Evolutionary conservation across 768 basidiomycete species (phyloP).

Genomic region (Naganishia vishniacii): DNA sequence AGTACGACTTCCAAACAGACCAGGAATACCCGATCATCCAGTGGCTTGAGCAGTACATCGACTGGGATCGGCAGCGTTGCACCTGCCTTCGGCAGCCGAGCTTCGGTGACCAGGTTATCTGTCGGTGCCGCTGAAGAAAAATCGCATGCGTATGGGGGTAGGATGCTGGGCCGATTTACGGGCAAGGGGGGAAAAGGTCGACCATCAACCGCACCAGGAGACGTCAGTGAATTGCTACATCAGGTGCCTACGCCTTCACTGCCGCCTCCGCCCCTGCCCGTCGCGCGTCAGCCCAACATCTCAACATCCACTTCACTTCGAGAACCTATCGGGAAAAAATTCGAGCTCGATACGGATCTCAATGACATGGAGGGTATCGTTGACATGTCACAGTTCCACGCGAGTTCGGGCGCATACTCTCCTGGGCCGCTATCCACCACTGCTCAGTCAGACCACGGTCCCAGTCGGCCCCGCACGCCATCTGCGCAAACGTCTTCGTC

Average conservation of each 20-base stretch:
- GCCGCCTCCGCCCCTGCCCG: neutral
- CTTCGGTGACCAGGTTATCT: slow-evolving; percentile 20
- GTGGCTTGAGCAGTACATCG: slow-evolving; percentile 19
- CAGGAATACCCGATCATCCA: slow-evolving; percentile 24
- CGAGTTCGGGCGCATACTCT: slow-evolving; percentile 1
- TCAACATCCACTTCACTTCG: neutral
- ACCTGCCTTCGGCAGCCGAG: neutral
- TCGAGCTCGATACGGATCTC: slow-evolving; percentile 63
- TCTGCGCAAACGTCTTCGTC: neutral
- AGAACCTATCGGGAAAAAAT: slow-evolving; percentile 38
- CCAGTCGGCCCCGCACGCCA: neutral
- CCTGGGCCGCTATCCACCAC: neutral
- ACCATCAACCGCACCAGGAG: slow-evolving; percentile 11
- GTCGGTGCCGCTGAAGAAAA: slow-evolving; percentile 3
- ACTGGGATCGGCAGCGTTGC: slow-evolving; percentile 33
- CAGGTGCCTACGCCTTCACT: neutral
- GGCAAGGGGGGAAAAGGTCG: slow-evolving; percentile 16
- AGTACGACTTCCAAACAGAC: neutral
- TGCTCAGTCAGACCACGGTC: neutral
- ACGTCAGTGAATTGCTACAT: neutral
- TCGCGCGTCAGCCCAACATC: neutral
- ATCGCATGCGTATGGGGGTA: neutral
- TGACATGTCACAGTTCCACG: slow-evolving; percentile 48
- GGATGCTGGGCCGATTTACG: slow-evolving; percentile 8
- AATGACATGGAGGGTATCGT: slow-evolving; percentile 79